These are phyloP conservation scores for Tetramitus jugosus DNA, from an alignment of 208 protist genomes.

Conservation along the genomic window DNA sequence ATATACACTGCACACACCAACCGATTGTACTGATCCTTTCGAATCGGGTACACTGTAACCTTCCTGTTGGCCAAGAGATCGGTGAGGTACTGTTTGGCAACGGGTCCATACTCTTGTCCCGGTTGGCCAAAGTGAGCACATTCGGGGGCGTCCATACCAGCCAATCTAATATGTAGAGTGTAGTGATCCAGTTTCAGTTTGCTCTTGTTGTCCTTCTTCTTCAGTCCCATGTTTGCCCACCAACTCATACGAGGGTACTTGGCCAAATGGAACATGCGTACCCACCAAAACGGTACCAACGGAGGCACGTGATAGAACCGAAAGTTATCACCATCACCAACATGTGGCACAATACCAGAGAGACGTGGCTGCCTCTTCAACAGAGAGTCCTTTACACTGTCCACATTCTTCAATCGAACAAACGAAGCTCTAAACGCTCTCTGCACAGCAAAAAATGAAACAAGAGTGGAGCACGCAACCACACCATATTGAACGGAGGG, in stretches of 20 bases:
- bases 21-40: slow-evolving; percentile 13
- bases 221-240: too few species aligned
- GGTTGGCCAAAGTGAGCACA: slow-evolving; percentile 15
- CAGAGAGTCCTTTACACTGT: not conserved
- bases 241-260: too few species aligned
- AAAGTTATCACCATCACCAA: slow-evolving; percentile 17
- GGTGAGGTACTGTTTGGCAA: not conserved
- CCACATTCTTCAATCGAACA: not conserved
- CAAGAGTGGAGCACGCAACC: not conserved
- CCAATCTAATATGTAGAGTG: not conserved
- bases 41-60: not conserved
- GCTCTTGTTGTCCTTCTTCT: not conserved
- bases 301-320: not conserved
- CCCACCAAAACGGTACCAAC: too few species aligned
- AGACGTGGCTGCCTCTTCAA: not conserved
- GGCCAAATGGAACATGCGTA: too few species aligned
- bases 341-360: not conserved
- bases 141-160: slow-evolving; percentile 15
- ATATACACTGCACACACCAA: not conserved
- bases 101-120: not conserved
- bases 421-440: not conserved
- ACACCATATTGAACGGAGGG: not conserved
- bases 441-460: not conserved
- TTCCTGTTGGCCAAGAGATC: not conserved
- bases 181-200: not conserved